Percentiles rank a stretch among this genome's conserved stretches.
phyloP scores from a whole-genome alignment of 805 yeast species.

The Hanseniaspora lachancei region DNA sequence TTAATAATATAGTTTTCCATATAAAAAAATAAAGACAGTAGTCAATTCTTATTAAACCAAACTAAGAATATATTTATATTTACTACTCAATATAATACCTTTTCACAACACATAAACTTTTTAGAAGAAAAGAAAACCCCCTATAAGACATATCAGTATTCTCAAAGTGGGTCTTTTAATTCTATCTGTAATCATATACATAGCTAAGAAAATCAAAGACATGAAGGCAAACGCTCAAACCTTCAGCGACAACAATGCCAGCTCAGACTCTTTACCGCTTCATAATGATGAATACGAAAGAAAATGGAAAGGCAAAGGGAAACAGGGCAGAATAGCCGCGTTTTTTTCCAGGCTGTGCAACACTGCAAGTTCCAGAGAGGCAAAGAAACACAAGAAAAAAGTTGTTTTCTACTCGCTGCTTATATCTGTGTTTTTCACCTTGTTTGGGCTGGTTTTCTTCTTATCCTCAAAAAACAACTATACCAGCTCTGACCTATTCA shows the following conservation, averaged over 20 bases:
- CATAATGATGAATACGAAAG: neutral
- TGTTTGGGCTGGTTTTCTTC: neutral
- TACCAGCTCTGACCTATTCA: neutral
- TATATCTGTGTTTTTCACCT: neutral
- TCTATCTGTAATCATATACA: constrained; percentile 3
- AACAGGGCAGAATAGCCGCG: neutral
- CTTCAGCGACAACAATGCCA: neutral
- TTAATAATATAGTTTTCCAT: no score
- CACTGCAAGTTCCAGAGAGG: neutral
- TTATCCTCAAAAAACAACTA: neutral
- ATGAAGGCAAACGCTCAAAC: neutral
- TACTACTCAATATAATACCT: no score
- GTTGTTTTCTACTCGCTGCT: neutral
- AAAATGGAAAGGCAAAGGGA: constrained; percentile 6
- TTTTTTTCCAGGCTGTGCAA: neutral
- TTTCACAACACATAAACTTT: neutral
- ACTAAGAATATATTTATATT: neutral
- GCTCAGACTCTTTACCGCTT: constrained; percentile 4
- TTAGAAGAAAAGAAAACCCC: no score
- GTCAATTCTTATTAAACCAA: no score
- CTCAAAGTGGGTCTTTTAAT: constrained; percentile 7
- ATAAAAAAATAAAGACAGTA: no score
- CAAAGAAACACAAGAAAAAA: neutral
- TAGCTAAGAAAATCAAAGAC: constrained; percentile 8
- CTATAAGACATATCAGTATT: no score